Evolutionary conservation across 805 yeast species (phyloP).

Genomic region (Metschnikowia peoriensis): DNA sequence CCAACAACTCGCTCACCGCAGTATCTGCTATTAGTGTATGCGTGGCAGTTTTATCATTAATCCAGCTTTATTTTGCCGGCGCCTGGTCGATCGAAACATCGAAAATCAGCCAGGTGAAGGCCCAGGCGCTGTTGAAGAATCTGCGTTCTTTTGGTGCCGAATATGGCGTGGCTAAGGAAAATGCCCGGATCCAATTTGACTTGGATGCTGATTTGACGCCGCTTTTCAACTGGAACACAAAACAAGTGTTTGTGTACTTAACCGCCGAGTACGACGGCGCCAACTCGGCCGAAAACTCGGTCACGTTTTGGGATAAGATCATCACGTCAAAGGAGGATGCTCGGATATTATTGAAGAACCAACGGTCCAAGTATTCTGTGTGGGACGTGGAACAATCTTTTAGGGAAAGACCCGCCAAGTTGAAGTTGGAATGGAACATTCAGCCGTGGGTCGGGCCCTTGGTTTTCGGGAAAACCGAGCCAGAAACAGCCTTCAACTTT

Average conservation of each 20-base stretch:
- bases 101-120: conserved; percentile 33
- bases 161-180: conserved; percentile 70
- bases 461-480: conserved; percentile 55
- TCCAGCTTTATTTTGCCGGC: conserved; percentile 46
- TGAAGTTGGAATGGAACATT: conserved; percentile 82
- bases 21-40: conserved; percentile 46
- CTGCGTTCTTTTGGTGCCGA: conserved; percentile 68
- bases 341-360: conserved; percentile 46
- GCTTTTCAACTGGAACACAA: conserved; percentile 94
- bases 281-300: conserved; percentile 52
- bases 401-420: conserved; percentile 60
- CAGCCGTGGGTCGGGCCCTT: conserved; percentile 90
- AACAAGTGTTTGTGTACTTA: conserved; percentile 88
- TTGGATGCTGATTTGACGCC: conserved; percentile 70
- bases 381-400: conserved; percentile 77
- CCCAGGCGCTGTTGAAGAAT: conserved; percentile 45
- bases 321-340: conserved; percentile 62
- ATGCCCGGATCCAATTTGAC: conserved; percentile 68
- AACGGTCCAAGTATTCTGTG: conserved; percentile 72
- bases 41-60: conserved; percentile 47
- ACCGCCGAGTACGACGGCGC: conserved; percentile 76
- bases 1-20: conserved; percentile 55
- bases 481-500: conserved; percentile 30
- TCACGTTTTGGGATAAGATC: conserved; percentile 90
- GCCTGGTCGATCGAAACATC: conserved; percentile 45